Evolutionary conservation across 2,329 filamentous ascomycete genomes (phyloP).

Genomic region (Fusarium devonianum): DNA sequence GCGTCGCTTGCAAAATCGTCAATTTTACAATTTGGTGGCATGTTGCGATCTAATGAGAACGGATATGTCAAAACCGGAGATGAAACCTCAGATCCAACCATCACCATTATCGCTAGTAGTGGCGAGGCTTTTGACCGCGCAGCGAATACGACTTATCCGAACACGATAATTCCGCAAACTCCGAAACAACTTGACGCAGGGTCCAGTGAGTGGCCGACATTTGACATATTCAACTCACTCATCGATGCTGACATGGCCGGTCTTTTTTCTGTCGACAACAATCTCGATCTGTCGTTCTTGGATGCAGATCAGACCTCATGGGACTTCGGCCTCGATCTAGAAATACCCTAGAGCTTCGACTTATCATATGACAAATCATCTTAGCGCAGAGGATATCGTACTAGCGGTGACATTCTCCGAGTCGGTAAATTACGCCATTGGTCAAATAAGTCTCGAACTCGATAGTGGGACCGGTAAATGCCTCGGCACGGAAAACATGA

Average conservation of each 20-base stretch:
- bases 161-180: no score
- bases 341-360: no score
- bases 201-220: not conserved
- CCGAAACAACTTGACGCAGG: not conserved
- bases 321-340: constrained; percentile 7
- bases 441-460: fast-evolving
- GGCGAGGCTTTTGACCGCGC: not conserved
- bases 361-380: no score
- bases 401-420: not conserved
- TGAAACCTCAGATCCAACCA: constrained; percentile 5
- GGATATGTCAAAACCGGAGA: constrained; percentile 12
- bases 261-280: not conserved
- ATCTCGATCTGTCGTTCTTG: constrained; percentile 1
- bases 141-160: no score
- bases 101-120: not conserved
- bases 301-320: not conserved
- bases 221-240: constrained; percentile 13
- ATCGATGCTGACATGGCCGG: constrained; percentile 13
- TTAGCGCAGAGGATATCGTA: no score
- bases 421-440: constrained; percentile 15
- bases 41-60: constrained; percentile 1
- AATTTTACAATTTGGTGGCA: constrained; percentile 15
- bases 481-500: no score
- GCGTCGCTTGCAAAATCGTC: constrained; percentile 1
- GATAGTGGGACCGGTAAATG: constrained; percentile 16